Evolutionary conservation across 768 basidiomycete genomes (phyloP).

Genomic region (Suillus placidus): DNA sequence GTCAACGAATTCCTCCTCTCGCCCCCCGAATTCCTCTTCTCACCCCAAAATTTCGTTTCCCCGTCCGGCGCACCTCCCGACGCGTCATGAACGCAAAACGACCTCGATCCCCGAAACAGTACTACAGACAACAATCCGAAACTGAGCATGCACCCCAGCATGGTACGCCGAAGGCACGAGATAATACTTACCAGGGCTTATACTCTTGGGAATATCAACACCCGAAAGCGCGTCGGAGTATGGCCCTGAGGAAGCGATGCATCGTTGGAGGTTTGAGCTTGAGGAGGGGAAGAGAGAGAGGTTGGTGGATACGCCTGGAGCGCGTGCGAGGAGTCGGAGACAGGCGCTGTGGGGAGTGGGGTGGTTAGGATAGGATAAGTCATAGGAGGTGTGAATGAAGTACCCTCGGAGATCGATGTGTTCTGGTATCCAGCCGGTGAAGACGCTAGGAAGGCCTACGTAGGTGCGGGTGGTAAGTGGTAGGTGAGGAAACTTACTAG

Average conservation of each 20-base stretch:
- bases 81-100: slow-evolving; percentile 8
- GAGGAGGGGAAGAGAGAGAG: slow-evolving; percentile 55
- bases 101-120: slow-evolving; percentile 37
- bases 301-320: slow-evolving; percentile 55
- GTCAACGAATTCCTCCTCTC: slow-evolving; percentile 77
- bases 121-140: slow-evolving; percentile 64
- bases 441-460: slow-evolving; percentile 42
- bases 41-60: not conserved
- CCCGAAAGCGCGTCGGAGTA: no score
- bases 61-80: not conserved
- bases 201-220: no score
- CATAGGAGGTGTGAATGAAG: not conserved
- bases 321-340: slow-evolving; percentile 55
- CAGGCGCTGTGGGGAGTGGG: slow-evolving; percentile 53
- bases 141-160: slow-evolving; percentile 41
- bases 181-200: no score
- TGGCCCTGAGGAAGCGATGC: no score
- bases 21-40: slow-evolving; percentile 11
- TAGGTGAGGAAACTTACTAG: slow-evolving; percentile 50
- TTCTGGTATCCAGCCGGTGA: slow-evolving; percentile 92
- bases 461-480: slow-evolving; percentile 4
- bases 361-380: not conserved
- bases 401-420: slow-evolving; percentile 70
- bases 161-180: no score
- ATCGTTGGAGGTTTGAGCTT: slow-evolving; percentile 19